Conservation (phyloP, 768 basidiomycete species). For the Boletus sensibilis region DNA sequence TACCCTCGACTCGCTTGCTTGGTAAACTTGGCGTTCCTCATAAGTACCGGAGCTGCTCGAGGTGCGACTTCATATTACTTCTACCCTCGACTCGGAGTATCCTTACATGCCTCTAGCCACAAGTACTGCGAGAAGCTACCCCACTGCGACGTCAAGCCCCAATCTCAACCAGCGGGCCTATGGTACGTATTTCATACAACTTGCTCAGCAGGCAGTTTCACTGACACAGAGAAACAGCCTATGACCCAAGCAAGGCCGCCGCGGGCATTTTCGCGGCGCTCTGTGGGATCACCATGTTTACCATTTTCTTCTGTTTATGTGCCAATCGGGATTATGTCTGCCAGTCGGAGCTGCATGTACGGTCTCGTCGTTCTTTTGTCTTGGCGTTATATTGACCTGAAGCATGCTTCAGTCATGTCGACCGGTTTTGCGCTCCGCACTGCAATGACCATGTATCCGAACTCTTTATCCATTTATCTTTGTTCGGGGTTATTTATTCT, state of each 20-base stretch:
- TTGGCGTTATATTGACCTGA: slow-evolving; percentile 1
- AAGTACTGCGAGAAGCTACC: not conserved
- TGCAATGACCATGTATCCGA: slow-evolving; percentile 16
- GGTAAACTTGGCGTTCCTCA: not conserved
- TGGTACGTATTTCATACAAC: not conserved
- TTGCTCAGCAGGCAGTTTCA: not conserved
- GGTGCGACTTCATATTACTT: not conserved
- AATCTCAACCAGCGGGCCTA: slow-evolving; percentile 8
- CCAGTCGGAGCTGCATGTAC: slow-evolving; percentile 31
- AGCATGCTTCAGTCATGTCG: slow-evolving; percentile 16
- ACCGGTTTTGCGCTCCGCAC: slow-evolving; percentile 24
- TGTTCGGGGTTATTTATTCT: slow-evolving; percentile 24
- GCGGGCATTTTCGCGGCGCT: slow-evolving; percentile 24
- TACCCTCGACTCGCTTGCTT: not conserved
- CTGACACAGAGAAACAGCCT: slow-evolving; percentile 14
- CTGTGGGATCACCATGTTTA: slow-evolving; percentile 13
- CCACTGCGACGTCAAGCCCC: slow-evolving; percentile 6
- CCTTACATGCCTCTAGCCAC: slow-evolving; percentile 4
- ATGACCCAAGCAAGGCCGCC: slow-evolving; percentile 23
- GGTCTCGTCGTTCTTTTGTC: not conserved
- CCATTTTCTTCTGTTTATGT: slow-evolving; percentile 21
- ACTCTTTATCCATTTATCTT: slow-evolving; percentile 20
- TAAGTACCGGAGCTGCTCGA: slow-evolving; percentile 2
- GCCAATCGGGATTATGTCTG: slow-evolving; percentile 30
- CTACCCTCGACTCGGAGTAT: not conserved